Evolutionary conservation across 78 protist species (phyloP), one percentile per base, ranked within the genome.

Genomic region (Speleostelium caveatum): DNA sequence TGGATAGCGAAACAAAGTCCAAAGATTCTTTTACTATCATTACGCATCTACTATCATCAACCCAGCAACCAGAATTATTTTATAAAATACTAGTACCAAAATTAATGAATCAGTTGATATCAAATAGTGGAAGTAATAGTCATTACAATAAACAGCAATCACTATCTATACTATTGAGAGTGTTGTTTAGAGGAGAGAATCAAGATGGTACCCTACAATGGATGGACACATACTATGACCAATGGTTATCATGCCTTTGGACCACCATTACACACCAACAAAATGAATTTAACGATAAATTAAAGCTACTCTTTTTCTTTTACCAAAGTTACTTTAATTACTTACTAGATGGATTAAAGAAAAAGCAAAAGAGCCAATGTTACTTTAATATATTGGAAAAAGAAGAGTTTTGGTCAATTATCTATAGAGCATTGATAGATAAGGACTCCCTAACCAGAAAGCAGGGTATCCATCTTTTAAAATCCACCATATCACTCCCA

Each of bases 361-460:
- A 28, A 30, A 61, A 66, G 41, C 26, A 58, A 17, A 35, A 75
- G 0, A 17, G 67, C 21, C 35, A 21, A 55, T 4, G 3, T 62
- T 12, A 12, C 53, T 80, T 80, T 41, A 83, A 83, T 69, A 42
- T 83, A 2, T 22, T 83, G 4, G 51, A 59, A 36, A 56, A 42
- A 59, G 24, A 8, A 21, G 65, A 67, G 30, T 69, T 56, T 45
- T 67, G 63, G 63, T 7, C 55, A 7, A 74, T 83, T 33, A 26
- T 83, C 30, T 67, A 51, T 59, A 49, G 35, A 24, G 42, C 75
- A 26, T 33, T 83, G n/a, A 45, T 83, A 30, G 91, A 83, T 56
- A 83, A 42, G 38, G 91, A 83, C 38, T 68, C 75, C 35, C 65
- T 83, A 39, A 77, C 91, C 28, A 38, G 91, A 30, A 83, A 83